phyloP scores from a whole-genome alignment of 2,329 filamentous ascomycete genomes.

The Alternaria longipes region DNA sequence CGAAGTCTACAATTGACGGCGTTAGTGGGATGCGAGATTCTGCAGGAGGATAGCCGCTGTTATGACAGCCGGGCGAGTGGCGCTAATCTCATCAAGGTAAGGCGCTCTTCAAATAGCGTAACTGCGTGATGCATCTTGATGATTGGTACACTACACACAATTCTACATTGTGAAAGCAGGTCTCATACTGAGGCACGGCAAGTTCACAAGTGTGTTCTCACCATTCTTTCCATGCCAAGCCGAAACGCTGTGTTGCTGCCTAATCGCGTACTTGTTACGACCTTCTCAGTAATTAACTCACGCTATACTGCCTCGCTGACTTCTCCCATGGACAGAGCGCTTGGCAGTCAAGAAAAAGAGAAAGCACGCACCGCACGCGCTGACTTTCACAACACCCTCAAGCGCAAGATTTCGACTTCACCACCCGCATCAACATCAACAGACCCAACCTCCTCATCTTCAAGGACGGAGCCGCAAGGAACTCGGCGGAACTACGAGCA shows the following conservation, averaged over 20 bases:
- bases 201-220: background rate
- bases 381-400: slow-evolving; percentile 7
- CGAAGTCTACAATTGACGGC: background rate
- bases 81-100: background rate
- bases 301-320: background rate
- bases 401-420: slow-evolving; percentile 9
- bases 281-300: background rate
- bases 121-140: background rate
- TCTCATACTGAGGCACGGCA: slow-evolving; percentile 9
- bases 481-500: background rate
- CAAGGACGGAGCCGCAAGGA: background rate
- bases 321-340: slow-evolving; percentile 15
- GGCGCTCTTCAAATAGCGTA: background rate
- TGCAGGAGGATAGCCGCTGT: slow-evolving; percentile 12
- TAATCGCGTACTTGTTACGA: background rate
- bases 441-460: slow-evolving; percentile 1
- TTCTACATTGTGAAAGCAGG: background rate
- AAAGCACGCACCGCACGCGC: slow-evolving; percentile 11
- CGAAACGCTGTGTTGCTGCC: slow-evolving; percentile 25
- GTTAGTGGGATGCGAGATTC: background rate
- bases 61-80: background rate
- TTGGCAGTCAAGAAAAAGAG: slow-evolving; percentile 8
- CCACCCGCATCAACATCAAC: slow-evolving; percentile 16
- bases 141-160: slow-evolving; percentile 9
- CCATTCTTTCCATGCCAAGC: background rate